A percentile compares a stretch with the other conserved stretches of the same genome.
These are phyloP conservation scores for Lasiodiplodia hormozganensis DNA, from an alignment of 2,329 filamentous ascomycete species.

Conservation along the genomic window DNA sequence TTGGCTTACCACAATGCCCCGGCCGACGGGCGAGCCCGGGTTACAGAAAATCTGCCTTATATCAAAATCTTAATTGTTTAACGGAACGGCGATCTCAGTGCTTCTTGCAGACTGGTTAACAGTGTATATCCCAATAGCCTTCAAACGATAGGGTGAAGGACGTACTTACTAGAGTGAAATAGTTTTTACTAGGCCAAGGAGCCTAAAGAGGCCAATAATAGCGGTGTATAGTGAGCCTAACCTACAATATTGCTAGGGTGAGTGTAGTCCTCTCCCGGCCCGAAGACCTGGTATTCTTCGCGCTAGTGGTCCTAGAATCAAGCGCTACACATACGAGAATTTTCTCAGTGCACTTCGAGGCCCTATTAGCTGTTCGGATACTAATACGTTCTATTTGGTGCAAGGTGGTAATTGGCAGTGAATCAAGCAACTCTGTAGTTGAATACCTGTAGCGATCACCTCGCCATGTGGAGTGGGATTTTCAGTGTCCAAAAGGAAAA, in stretches of 20 bases:
- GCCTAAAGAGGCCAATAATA: not conserved
- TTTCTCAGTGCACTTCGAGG: not conserved
- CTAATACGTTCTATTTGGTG: no score
- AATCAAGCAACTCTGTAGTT: no score
- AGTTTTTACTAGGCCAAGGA: not conserved
- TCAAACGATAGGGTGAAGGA: not conserved
- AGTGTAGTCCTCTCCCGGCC: not conserved
- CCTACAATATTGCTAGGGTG: not conserved
- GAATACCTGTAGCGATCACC: no score
- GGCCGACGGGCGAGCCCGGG: slow-evolving; percentile 67
- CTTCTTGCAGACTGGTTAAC: slow-evolving; percentile 58
- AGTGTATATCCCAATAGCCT: slow-evolving; percentile 42
- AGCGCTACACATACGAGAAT: not conserved
- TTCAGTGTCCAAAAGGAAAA: no score
- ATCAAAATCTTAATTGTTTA: not conserved
- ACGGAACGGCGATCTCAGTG: slow-evolving; percentile 61
- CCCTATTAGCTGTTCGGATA: no score
- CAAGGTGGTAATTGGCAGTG: no score
- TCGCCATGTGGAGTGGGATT: no score
- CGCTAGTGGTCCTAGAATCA: not conserved
- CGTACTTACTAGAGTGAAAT: slow-evolving; percentile 40
- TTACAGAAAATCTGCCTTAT: slow-evolving; percentile 58
- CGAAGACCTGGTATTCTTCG: not conserved
- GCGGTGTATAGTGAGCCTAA: not conserved
- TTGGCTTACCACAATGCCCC: slow-evolving; percentile 65